These are phyloP conservation scores for Pichia sp. DNA, from an alignment of 1,139 yeast species.

Conservation along the genomic window DNA sequence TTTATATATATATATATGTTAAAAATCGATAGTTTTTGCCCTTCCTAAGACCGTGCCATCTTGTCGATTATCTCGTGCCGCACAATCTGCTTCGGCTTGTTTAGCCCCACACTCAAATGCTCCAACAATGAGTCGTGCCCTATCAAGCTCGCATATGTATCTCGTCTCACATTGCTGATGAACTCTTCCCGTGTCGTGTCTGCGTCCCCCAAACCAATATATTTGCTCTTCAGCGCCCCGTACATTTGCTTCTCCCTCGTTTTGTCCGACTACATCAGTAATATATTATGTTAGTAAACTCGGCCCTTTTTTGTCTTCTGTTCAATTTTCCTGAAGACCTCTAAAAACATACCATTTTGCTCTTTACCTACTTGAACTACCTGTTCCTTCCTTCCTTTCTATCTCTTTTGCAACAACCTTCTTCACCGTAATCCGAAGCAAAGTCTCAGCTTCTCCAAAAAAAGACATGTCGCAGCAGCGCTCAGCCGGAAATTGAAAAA, in stretches of 20 bases:
- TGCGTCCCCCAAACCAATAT: slow-evolving; percentile 68
- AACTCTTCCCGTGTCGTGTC: slow-evolving; percentile 61
- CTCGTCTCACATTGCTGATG: slow-evolving; percentile 61
- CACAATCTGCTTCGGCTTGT: slow-evolving; percentile 47
- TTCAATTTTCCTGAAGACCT: neutral
- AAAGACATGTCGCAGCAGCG: no score
- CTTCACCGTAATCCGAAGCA: no score
- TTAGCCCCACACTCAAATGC: slow-evolving; percentile 61
- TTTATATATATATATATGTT: no score
- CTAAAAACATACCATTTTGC: neutral
- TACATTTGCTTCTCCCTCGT: slow-evolving; percentile 56
- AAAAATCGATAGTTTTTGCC: neutral
- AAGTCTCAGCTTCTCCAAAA: no score
- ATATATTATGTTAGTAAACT: no score
- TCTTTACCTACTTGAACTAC: no score
- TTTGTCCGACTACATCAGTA: neutral
- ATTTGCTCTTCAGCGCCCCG: slow-evolving; percentile 56
- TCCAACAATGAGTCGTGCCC: slow-evolving; percentile 66
- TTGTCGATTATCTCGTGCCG: slow-evolving; percentile 55
- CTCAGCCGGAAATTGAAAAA: no score
- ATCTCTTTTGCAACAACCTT: no score
- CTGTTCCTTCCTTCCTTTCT: no score
- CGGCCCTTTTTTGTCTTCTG: neutral
- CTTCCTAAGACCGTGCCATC: slow-evolving; percentile 44
- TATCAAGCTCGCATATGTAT: slow-evolving; percentile 65